Percentiles rank a stretch among this genome's conserved stretches.
phyloP scores from a whole-genome alignment of 2,329 filamentous ascomycete genomes.

The Aspergillus candidus region DNA sequence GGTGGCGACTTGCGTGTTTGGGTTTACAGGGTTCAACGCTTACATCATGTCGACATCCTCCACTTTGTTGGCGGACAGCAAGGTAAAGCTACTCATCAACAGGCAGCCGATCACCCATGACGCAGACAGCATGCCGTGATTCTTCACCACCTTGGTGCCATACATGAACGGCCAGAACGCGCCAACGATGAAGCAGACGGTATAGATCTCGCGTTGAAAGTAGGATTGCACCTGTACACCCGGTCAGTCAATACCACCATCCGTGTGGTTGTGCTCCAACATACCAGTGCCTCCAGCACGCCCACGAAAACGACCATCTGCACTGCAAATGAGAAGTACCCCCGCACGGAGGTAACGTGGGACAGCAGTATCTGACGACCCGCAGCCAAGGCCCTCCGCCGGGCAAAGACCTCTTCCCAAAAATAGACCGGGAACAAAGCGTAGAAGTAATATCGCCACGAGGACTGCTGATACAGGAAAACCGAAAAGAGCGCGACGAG shows the following conservation, averaged over 20 bases:
- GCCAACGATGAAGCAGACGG: constrained; percentile 68
- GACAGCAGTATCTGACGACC: constrained; percentile 65
- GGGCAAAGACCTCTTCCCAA: constrained; percentile 91
- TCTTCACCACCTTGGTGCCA: constrained; percentile 63
- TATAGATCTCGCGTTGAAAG: constrained; percentile 82
- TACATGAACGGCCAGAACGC: constrained; percentile 72
- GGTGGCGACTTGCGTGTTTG: background rate
- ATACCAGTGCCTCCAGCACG: constrained; percentile 71
- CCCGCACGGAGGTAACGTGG: constrained; percentile 57
- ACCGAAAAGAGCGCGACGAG: constrained; percentile 72
- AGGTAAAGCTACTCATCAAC: constrained; percentile 83
- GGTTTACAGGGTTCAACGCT: constrained; percentile 25
- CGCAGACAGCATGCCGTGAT: constrained; percentile 57
- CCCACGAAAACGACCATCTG: constrained; percentile 64
- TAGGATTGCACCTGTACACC: constrained; percentile 74
- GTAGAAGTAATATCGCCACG: constrained; percentile 81
- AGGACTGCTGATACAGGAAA: constrained; percentile 72
- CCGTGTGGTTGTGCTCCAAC: constrained; percentile 17
- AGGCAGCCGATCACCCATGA: constrained; percentile 73
- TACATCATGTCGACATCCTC: constrained; percentile 73
- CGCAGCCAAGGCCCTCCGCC: constrained; percentile 61
- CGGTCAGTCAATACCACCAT: background rate
- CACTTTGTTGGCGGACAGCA: constrained; percentile 78
- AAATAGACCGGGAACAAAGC: constrained; percentile 88
- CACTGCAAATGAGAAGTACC: constrained; percentile 54